A percentile compares a stretch with the other conserved stretches of the same genome.
Evolutionary conservation across 2,329 filamentous ascomycete genomes (phyloP).

Genomic region (Diplodia mutila): DNA sequence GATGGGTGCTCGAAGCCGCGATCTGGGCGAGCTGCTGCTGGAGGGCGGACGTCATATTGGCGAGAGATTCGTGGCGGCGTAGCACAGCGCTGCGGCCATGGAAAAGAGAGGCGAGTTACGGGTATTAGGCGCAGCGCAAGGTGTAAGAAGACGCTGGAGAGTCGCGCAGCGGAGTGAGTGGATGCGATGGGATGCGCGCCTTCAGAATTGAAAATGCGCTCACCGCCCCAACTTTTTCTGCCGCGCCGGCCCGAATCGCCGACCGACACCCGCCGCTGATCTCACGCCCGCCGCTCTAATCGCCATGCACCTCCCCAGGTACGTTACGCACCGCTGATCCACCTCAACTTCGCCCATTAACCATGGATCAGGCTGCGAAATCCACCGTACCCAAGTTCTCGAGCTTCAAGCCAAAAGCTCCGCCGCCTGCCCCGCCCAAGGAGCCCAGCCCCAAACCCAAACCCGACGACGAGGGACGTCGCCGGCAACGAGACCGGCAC

Average conservation of each 20-base stretch:
- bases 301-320: conserved; percentile 14
- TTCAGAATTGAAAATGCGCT: conserved; percentile 14
- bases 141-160: not conserved
- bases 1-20: conserved; percentile 84
- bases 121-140: conserved; percentile 27
- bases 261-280: conserved; percentile 23
- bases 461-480: not conserved
- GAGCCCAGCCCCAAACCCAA: not conserved
- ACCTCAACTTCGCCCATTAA: not conserved
- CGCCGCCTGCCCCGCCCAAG: conserved; percentile 23
- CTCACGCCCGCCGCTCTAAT: not conserved
- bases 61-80: not conserved
- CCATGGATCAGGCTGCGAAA: conserved; percentile 28
- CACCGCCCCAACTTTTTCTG: conserved; percentile 25
- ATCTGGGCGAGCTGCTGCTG: conserved; percentile 94
- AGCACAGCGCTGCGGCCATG: conserved; percentile 33
- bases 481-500: not conserved
- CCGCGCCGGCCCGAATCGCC: conserved; percentile 11
- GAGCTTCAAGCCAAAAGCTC: conserved; percentile 66
- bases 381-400: conserved; percentile 68
- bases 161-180: not conserved
- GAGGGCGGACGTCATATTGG: conserved; percentile 78
- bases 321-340: not conserved
- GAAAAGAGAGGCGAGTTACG: conserved; percentile 29
- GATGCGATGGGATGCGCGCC: conserved; percentile 18